Base-by-base conservation (phyloP, 2,329 filamentous ascomycete genomes). In the Claviceps sorghi region DNA sequence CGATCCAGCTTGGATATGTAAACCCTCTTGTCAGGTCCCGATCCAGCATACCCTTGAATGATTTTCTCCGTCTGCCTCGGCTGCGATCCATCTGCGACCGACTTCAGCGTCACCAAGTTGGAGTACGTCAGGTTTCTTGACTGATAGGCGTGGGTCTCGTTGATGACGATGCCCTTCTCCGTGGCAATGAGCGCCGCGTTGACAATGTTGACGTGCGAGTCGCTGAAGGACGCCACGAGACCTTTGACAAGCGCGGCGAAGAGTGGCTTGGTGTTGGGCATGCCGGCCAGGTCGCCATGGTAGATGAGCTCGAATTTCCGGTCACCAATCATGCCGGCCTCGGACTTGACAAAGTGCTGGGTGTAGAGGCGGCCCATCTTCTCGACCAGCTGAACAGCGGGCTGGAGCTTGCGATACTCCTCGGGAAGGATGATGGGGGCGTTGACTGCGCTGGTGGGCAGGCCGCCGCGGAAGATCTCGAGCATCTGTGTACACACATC, bases 401-500 rank as follows among this genome's bases (percentile, higher is more conserved):
- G 86, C 59, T 87, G 83, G 4, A 91, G 72, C 55, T 84, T 87
- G 56, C 81, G 76, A 62, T 88, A 89, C 66, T 91, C 86, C 56
- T 89, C 86, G 0, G 86, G 85, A 17, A 90, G 71, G 56, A 91
- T 91, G 51, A 91, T 76, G 4, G 87, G 86, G 0, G 86, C 86
- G 57, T 93, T 91, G 62, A 91, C 86, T 5, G 86, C 86, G 21
- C 77, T 80, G 1, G 84, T 85, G 0, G 87, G 86, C 1, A 90
- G 72, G 0, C 84, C 83, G 3, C 86, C 86, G 0, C 74, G 72
- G 2, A 93, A 71, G 43, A 91, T 87, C 53, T 83, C 77, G 0
- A 86, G 74, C 13, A 90, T 84, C 67, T 93, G 86, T 36, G 83
- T 82, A 65, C 86, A 91, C 9, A 91, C 87, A 59, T 91, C 87